Base-by-base conservation (phyloP, 345 rosid genomes). In the Bruguiera parviflora region DNA sequence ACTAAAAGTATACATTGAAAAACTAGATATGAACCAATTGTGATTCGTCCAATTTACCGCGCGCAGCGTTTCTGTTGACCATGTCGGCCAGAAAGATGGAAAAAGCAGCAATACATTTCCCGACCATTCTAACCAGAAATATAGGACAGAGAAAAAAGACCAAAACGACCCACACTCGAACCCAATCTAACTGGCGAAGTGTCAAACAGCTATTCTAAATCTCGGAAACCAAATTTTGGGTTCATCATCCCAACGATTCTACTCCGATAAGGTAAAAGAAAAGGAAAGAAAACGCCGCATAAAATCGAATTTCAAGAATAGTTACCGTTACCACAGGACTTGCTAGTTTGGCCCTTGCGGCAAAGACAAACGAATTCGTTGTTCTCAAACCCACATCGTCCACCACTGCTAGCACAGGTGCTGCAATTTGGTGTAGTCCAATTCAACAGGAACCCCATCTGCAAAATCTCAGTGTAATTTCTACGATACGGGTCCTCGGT, bases 361-460 rank as follows among this genome's bases (percentile, higher is more conserved):
- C 88, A 86, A 60, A 85, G 84, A 71, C 90, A 88, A 11, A 82
- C 47, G 9, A 77, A 88, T 39, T 70, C 78, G 15, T 65, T 25
- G 32, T 78, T 55, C 31, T 78, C 67, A 68, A 58, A 80, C 20
- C 87, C 85, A 58, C 92, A 79, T 18, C 85, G 25, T 0, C 88
- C 91, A 0, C 88, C 87, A 63, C 90, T 84, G 32, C 8, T 55
- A 33, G 61, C 67, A 58, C 89, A 88, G 58, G 72, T 47, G 46
- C 51, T 63, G 68, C 88, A 88, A 76, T 68, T 63, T 39, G 66
- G 77, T 68, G 80, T 86, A 59, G 66, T 69, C 88, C 88, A 88
- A 10, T 71, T 83, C 88, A 90, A 65, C 68, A 80, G 56, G 65
- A 88, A 83, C 5, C 95, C 96, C 67, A 33, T 78, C 75, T 71